These are phyloP conservation scores for Massariosphaeria phaeospora DNA, from an alignment of 495 filamentous ascomycete genomes.

Conservation along the genomic window DNA sequence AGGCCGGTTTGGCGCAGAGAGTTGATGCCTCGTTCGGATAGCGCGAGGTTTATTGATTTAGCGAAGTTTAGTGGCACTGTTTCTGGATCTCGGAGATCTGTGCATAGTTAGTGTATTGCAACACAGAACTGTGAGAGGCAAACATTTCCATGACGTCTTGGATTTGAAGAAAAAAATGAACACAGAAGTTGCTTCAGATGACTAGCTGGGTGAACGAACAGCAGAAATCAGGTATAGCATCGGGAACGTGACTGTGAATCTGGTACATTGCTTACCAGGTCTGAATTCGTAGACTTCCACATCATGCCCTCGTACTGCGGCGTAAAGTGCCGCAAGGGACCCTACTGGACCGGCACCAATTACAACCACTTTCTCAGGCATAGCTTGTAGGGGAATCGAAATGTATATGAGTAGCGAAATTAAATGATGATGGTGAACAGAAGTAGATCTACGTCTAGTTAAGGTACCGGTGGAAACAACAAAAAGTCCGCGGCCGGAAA, in stretches of 20 bases:
- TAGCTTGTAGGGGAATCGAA: neutral
- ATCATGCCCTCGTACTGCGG: constrained; percentile 74
- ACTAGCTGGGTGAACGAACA: neutral
- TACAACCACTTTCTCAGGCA: constrained; percentile 66
- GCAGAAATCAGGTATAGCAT: neutral
- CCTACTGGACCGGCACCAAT: constrained; percentile 92
- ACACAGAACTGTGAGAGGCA: too few relatives aligned
- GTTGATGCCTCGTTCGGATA: constrained; percentile 92
- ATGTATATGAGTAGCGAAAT: too few relatives aligned
- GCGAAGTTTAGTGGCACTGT: constrained; percentile 92
- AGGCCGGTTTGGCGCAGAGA: constrained; percentile 65
- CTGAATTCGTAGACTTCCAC: constrained; percentile 95
- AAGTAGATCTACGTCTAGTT: neutral
- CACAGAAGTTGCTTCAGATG: too few relatives aligned
- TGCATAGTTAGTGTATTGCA: constrained; percentile 1
- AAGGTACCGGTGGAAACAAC: neutral
- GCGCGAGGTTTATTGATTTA: constrained; percentile 92
- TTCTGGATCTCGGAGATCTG: constrained; percentile 78
- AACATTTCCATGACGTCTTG: too few relatives aligned
- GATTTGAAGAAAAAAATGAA: too few relatives aligned
- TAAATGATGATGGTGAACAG: too few relatives aligned
- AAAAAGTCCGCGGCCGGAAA: constrained; percentile 4
- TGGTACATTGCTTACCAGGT: constrained; percentile 53
- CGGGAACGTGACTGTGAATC: too few relatives aligned
- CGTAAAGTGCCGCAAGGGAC: constrained; percentile 86